Evolutionary conservation across 805 yeast species (phyloP).

Genomic region (Yamadazyma ubonensis): DNA sequence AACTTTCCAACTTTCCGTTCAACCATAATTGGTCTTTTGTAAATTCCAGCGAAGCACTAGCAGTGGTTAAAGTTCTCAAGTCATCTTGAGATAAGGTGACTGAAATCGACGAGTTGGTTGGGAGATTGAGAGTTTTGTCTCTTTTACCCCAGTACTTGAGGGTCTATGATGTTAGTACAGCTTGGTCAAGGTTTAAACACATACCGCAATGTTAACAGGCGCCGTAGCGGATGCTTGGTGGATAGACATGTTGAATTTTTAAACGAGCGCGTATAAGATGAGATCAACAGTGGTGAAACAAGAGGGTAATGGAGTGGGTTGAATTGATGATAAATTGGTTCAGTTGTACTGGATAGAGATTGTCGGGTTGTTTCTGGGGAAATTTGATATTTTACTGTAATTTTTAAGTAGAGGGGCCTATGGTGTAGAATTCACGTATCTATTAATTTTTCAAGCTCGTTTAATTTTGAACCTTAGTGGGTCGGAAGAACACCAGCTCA

Average conservation of each 20-base stretch:
- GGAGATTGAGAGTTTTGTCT: constrained; percentile 82
- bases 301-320: too few relatives aligned
- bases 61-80: constrained; percentile 88
- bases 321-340: too few relatives aligned
- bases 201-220: constrained; percentile 93
- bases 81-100: constrained; percentile 92
- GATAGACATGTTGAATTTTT: constrained; percentile 41
- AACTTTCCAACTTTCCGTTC: constrained; percentile 78
- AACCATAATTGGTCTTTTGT: constrained; percentile 72
- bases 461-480: too few relatives aligned
- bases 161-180: constrained; percentile 50
- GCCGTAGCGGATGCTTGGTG: constrained; percentile 85
- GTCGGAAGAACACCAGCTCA: constrained; percentile 60
- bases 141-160: constrained; percentile 99
- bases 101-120: constrained; percentile 94
- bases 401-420: too few relatives aligned
- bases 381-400: too few relatives aligned
- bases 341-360: too few relatives aligned
- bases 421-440: too few relatives aligned
- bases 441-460: too few relatives aligned
- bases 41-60: constrained; percentile 60
- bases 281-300: too few relatives aligned
- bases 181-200: too few relatives aligned
- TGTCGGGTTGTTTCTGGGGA: too few relatives aligned
- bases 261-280: constrained; percentile 17